Evolutionary conservation across 495 filamentous ascomycete genomes (phyloP).

Genomic region (Tuber microsphaerosporum): DNA sequence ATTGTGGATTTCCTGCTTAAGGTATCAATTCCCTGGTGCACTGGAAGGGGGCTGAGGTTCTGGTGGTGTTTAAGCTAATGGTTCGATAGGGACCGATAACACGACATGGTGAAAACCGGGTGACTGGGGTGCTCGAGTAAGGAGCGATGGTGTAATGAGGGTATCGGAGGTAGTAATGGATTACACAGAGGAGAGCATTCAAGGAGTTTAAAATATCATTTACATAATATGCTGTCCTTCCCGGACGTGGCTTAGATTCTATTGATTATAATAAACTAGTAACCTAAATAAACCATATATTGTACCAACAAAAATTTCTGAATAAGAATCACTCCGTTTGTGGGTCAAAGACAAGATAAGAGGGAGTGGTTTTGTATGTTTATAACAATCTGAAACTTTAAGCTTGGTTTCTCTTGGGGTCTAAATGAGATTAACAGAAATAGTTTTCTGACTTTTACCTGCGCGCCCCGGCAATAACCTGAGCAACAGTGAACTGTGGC

Average conservation of each 20-base stretch:
- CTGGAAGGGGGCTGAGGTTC: background rate
- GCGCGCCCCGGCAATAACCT: too few species aligned
- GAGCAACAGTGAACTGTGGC: too few species aligned
- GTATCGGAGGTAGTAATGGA: background rate
- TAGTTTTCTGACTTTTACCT: too few species aligned
- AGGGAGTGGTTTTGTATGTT: background rate
- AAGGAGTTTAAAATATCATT: background rate
- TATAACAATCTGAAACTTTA: background rate
- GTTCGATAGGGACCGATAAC: background rate
- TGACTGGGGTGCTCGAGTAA: background rate
- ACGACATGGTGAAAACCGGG: background rate
- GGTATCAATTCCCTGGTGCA: background rate
- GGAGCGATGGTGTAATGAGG: background rate
- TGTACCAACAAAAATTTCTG: background rate
- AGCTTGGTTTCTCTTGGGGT: background rate
- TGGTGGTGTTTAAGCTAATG: background rate
- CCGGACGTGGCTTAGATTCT: background rate
- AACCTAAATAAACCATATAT: background rate
- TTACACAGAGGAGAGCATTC: background rate
- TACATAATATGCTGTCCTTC: background rate
- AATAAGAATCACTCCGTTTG: background rate
- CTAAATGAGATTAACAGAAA: background rate
- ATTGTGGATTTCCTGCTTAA: slow-evolving; percentile 12
- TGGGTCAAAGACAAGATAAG: background rate
- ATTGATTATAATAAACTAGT: background rate